Evolutionary conservation across 495 filamentous ascomycete genomes (phyloP).

Genomic region (Hypoxylon lenormandii): DNA sequence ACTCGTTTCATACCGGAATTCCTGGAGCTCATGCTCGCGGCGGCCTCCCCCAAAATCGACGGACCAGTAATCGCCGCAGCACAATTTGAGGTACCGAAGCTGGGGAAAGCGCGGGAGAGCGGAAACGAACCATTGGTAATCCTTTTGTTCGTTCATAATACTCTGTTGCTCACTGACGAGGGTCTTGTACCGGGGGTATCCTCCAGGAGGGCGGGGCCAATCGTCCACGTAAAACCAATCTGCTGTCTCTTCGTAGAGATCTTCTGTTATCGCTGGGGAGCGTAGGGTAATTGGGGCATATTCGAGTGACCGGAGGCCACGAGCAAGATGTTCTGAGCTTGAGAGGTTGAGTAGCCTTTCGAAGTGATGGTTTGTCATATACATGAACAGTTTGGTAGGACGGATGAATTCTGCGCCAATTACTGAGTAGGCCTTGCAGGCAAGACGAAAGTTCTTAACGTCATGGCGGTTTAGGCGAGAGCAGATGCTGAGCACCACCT

Average conservation of each 20-base stretch:
- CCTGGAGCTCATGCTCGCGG: neutral
- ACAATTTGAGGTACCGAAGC: neutral
- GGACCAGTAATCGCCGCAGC: neutral
- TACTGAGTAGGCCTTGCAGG: conserved; percentile 23
- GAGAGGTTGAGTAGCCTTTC: conserved; percentile 10
- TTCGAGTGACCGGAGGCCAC: conserved; percentile 21
- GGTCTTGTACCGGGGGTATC: neutral
- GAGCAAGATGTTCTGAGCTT: conserved; percentile 21
- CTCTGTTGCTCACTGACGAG: neutral
- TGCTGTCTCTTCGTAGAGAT: neutral
- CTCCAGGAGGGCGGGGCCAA: neutral
- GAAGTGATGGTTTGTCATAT: conserved; percentile 14
- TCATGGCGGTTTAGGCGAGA: conserved; percentile 14
- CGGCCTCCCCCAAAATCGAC: neutral
- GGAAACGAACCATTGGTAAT: neutral
- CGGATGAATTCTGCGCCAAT: conserved; percentile 30
- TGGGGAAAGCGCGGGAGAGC: neutral
- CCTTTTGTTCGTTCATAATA: neutral
- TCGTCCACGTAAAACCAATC: neutral
- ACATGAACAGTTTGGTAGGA: conserved; percentile 16
- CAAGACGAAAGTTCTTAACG: conserved; percentile 32
- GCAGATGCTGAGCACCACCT: conserved; percentile 22
- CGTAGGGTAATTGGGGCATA: conserved; percentile 13
- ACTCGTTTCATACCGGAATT: neutral
- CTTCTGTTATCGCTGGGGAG: neutral